Evolutionary conservation across 1,139 yeast genomes (phyloP), one percentile per base, ranked within the genome.

Genomic region (Scheffersomyces cryptocercus): DNA sequence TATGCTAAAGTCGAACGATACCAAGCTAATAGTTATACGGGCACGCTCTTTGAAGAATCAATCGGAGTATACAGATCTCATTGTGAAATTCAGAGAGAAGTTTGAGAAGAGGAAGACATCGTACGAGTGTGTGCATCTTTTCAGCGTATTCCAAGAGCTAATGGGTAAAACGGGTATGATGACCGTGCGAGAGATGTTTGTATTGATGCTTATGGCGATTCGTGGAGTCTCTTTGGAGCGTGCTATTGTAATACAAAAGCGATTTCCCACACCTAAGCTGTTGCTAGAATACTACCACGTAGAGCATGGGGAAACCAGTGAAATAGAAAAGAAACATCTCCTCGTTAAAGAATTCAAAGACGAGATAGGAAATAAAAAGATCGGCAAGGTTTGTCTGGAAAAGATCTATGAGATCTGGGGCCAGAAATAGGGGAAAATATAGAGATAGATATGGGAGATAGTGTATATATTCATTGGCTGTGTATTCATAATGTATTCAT

Each of bases 191-290:
- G 97, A 93, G 52, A 68, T 89, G 54, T 93, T 82, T 54, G 68
- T 90, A 3, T 71, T 80, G 37, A 83, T 89, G 85, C 72, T 95
- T 24, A 81, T 90, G 86, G 76, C 91, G 1, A 76, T 86, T 2
- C 76, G 80, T 46, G 99, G 99, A 0, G 73, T 93, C 0, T 82
- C 96, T 0, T 67, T 89, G 36, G 97, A 91, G 49, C 88, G 87
- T 59, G 99, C 99, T 0, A 61, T 82, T 9, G 81, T 82, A 3
- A 82, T 95, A 7, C 98, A 91, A 61, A 69, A 64, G 38, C 60
- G 71, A 36, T 89, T 75, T 54, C 76, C 78, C 5, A 88, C 96
- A 0, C 96, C 96, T 0, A 64, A 67, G 31, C 57, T 53, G 20
- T 67, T 89, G 15, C 54, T 81, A 4, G 69, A 70, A 26, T 71